These are phyloP conservation scores for Isabelozyma gotoi DNA, from an alignment of 805 yeast genomes.

Conservation along the genomic window DNA sequence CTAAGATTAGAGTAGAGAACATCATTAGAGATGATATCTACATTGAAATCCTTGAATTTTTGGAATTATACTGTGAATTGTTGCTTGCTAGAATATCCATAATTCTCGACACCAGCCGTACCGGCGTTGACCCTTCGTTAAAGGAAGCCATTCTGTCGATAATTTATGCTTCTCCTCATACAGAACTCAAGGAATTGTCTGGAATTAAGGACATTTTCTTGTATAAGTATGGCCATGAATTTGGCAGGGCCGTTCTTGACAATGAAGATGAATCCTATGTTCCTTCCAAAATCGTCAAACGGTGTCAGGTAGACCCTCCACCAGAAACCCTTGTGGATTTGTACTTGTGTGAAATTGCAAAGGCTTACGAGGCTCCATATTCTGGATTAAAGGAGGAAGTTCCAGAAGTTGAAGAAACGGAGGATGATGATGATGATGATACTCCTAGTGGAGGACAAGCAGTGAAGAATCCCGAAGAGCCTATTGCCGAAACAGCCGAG, in stretches of 20 bases:
- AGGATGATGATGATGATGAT: conserved; percentile 30
- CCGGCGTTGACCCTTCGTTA: conserved; percentile 56
- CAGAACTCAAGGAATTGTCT: conserved; percentile 73
- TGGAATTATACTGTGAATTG: conserved; percentile 82
- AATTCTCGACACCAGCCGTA: conserved; percentile 43
- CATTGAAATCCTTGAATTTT: conserved; percentile 72
- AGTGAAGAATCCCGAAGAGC: conserved; percentile 14
- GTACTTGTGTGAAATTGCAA: conserved; percentile 78
- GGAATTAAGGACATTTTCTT: conserved; percentile 61
- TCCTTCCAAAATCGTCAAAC: conserved; percentile 63
- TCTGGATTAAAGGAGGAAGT: conserved; percentile 45
- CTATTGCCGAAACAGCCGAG: conserved; percentile 17
- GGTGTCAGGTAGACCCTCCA: conserved; percentile 72
- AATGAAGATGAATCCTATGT: conserved; percentile 48
- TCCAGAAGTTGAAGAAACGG: conserved; percentile 13
- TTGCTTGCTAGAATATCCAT: conserved; percentile 71
- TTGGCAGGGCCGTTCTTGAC: conserved; percentile 53
- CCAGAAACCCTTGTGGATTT: conserved; percentile 59
- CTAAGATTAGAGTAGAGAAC: conserved; percentile 79
- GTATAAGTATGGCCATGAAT: conserved; percentile 67
- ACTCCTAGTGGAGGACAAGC: conserved; percentile 23
- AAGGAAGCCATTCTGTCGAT: conserved; percentile 74
- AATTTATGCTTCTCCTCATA: conserved; percentile 65
- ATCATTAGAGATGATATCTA: conserved; percentile 80
- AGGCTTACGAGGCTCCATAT: conserved; percentile 73